Percentiles rank a stretch among this genome's conserved stretches.
phyloP scores from a whole-genome alignment of 1,139 yeast genomes.

The Debaryomyces fabryi region DNA sequence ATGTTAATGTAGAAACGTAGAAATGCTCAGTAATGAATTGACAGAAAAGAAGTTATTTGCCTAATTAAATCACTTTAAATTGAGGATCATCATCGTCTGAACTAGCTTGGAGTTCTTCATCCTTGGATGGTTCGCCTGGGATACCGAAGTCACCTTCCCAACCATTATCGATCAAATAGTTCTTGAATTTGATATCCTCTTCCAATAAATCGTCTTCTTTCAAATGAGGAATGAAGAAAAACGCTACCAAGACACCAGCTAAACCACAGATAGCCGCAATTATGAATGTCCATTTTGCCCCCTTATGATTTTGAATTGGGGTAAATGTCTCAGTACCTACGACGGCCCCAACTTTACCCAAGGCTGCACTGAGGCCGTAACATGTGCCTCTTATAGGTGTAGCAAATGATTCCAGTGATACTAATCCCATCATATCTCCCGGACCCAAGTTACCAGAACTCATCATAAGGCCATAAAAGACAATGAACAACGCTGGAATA shows the following conservation, averaged over 20 bases:
- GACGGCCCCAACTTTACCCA: conserved; percentile 55
- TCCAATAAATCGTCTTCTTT: conserved; percentile 65
- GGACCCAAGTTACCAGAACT: conserved; percentile 72
- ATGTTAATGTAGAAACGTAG: not conserved
- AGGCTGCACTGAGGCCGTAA: conserved; percentile 52
- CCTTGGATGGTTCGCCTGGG: conserved; percentile 28
- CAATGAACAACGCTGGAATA: conserved; percentile 46
- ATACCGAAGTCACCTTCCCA: conserved; percentile 66
- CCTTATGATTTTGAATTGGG: conserved; percentile 38
- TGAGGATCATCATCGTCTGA: not conserved
- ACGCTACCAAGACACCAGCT: conserved; percentile 64
- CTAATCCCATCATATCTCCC: conserved; percentile 72
- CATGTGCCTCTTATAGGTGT: conserved; percentile 75
- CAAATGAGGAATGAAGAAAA: conserved; percentile 66
- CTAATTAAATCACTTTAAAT: not conserved
- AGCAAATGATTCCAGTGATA: conserved; percentile 70
- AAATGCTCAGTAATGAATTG: not conserved
- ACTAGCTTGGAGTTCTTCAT: conserved; percentile 7
- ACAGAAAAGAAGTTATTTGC: not conserved
- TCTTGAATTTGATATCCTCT: conserved; percentile 66
- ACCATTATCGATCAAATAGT: conserved; percentile 63
- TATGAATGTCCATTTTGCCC: conserved; percentile 46
- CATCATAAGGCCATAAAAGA: conserved; percentile 52
- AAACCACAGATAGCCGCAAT: conserved; percentile 73
- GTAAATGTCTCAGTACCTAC: conserved; percentile 50